phyloP scores from a whole-genome alignment of 75 land plant genomes.

The Selaginella moellendorffii region DNA sequence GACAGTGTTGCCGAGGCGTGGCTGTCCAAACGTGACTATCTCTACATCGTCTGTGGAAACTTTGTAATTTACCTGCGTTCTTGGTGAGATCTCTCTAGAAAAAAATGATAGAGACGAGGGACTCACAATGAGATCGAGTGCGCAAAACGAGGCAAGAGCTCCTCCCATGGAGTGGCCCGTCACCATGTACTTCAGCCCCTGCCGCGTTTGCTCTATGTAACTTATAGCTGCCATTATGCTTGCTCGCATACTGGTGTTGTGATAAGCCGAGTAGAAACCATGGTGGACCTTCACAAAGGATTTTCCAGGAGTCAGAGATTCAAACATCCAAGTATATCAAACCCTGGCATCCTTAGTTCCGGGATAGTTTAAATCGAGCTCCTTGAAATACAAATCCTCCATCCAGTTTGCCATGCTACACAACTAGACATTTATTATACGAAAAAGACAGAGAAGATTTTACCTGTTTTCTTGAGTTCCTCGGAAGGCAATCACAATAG shows the following conservation, averaged over 20 bases:
- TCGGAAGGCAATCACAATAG: conserved; percentile 85
- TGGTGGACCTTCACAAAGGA: conserved; percentile 49
- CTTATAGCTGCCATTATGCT: conserved; percentile 46
- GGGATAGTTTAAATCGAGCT: conserved; percentile 83
- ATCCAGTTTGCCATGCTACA: conserved; percentile 82
- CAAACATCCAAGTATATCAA: too few relatives aligned
- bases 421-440: neutral
- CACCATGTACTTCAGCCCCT: conserved; percentile 39
- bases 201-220: conserved; percentile 30
- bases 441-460: neutral
- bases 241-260: conserved; percentile 73
- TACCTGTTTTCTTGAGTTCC: conserved; percentile 94
- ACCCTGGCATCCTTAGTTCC: conserved; percentile 82
- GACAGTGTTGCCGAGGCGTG: conserved; percentile 75
- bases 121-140: conserved; percentile 69
- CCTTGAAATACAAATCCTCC: conserved; percentile 72
- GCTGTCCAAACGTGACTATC: conserved; percentile 91
- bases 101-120: neutral
- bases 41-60: conserved; percentile 22
- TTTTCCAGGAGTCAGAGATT: neutral
- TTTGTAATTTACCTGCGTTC: conserved; percentile 44
- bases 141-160: conserved; percentile 91
- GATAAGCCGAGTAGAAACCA: conserved; percentile 86
- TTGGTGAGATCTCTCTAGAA: too few relatives aligned
- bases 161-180: conserved; percentile 99